Evolutionary conservation across 2,329 filamentous ascomycete species (phyloP).

Genomic region (Lecanoromycetidae sp.): DNA sequence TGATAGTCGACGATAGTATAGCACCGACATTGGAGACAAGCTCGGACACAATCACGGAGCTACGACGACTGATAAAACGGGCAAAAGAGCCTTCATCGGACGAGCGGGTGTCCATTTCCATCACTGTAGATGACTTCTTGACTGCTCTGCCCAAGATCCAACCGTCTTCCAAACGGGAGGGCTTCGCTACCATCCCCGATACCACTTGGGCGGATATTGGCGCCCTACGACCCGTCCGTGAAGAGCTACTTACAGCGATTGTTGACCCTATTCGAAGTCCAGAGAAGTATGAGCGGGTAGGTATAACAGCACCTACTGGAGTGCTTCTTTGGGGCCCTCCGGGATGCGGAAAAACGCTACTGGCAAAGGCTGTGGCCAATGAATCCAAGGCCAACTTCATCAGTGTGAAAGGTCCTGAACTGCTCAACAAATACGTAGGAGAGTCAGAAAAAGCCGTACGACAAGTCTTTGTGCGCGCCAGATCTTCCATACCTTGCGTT

Average conservation of each 20-base stretch:
- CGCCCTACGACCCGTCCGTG: conserved; percentile 64
- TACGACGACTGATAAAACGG: conserved; percentile 43
- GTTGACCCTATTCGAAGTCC: conserved; percentile 81
- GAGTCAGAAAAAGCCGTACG: conserved; percentile 89
- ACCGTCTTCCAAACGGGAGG: conserved; percentile 77
- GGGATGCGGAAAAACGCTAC: conserved; percentile 89
- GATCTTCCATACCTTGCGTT: conserved; percentile 78
- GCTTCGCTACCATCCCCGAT: conserved; percentile 86
- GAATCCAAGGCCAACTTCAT: conserved; percentile 97
- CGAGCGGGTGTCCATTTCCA: conserved; percentile 43
- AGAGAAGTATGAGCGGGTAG: conserved; percentile 60
- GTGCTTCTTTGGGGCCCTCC: conserved; percentile 94
- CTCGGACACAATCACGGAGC: conserved; percentile 32
- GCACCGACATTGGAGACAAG: conserved; percentile 30
- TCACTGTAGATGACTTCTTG: conserved; percentile 59
- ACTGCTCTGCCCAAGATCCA: conserved; percentile 62
- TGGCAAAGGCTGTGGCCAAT: conserved; percentile 92
- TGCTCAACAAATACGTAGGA: conserved; percentile 95
- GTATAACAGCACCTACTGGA: conserved; percentile 69
- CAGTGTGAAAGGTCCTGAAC: conserved; percentile 87
- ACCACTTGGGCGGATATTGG: conserved; percentile 91
- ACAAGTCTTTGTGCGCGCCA: conserved; percentile 79
- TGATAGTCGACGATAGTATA: conserved; percentile 39
- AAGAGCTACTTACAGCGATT: conserved; percentile 73
- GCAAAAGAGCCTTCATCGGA: conserved; percentile 41